These are phyloP conservation scores for Nasturtium officinale DNA, from an alignment of 345 rosid genomes.

Conservation along the genomic window DNA sequence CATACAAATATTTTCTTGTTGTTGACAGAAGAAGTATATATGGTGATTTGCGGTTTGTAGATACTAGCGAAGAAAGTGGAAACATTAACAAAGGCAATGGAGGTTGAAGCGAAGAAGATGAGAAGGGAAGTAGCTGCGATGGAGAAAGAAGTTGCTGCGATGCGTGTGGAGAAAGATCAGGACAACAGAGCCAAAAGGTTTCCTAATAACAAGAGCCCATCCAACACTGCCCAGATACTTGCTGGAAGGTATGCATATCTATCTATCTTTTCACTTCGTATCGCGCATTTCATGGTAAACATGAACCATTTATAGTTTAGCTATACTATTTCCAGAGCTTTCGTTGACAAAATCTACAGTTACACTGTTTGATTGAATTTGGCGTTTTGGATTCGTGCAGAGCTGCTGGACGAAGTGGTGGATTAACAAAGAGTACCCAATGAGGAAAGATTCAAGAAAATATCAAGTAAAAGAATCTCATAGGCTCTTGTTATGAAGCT, in stretches of 20 bases:
- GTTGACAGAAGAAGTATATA: neutral
- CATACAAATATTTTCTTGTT: neutral
- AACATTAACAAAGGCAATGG: constrained; percentile 95
- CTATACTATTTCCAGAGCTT: neutral
- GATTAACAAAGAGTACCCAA: constrained; percentile 75
- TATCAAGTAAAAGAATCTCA: constrained; percentile 27
- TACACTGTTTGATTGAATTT: constrained; percentile 1
- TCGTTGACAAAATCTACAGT: neutral
- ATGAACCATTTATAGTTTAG: neutral
- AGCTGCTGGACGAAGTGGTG: constrained; percentile 55
- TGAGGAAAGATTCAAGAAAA: constrained; percentile 21
- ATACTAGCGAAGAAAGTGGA: constrained; percentile 97
- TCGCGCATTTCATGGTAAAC: neutral
- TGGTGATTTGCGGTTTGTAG: constrained; percentile 44
- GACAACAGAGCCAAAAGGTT: constrained; percentile 78
- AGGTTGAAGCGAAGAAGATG: constrained; percentile 98
- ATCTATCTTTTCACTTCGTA: neutral
- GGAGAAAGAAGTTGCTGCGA: constrained; percentile 98
- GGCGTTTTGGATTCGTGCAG: constrained; percentile 24
- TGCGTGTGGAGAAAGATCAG: constrained; percentile 91
- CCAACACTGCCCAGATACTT: constrained; percentile 77
- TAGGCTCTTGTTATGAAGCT: constrained; percentile 28
- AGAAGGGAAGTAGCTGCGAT: constrained; percentile 94
- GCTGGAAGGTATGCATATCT: constrained; percentile 67
- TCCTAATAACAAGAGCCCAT: constrained; percentile 66